phyloP scores from a whole-genome alignment of 768 basidiomycete species.

The Xerocomellus intermedius region DNA sequence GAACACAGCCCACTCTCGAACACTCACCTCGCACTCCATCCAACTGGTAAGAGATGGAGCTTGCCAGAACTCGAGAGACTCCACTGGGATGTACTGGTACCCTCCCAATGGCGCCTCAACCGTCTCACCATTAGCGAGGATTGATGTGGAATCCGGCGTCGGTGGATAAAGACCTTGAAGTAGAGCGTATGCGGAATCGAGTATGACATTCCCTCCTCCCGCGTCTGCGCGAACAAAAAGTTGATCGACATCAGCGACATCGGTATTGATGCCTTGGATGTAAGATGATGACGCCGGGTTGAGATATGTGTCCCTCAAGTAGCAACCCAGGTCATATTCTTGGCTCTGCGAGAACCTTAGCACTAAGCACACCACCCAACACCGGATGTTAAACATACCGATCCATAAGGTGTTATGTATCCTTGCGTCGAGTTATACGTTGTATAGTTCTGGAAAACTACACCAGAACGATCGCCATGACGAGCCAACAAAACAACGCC shows the following conservation, averaged over 20 bases:
- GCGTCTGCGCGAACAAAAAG: slow-evolving; percentile 76
- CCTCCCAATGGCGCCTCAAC: slow-evolving; percentile 75
- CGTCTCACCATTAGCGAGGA: slow-evolving; percentile 71
- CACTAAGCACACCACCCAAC: neutral
- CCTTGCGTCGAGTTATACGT: slow-evolving; percentile 65
- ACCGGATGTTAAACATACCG: slow-evolving; percentile 41
- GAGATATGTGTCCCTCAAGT: slow-evolving; percentile 65
- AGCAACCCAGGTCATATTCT: slow-evolving; percentile 58
- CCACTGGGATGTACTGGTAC: slow-evolving; percentile 76
- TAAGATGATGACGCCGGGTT: slow-evolving; percentile 58
- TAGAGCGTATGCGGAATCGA: slow-evolving; percentile 79
- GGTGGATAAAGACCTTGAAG: slow-evolving; percentile 86
- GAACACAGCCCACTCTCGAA: neutral
- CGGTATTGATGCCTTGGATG: slow-evolving; percentile 62
- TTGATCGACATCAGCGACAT: slow-evolving; percentile 66
- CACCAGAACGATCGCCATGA: slow-evolving; percentile 66
- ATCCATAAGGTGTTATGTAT: slow-evolving; percentile 71
- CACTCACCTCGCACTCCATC: slow-evolving; percentile 54
- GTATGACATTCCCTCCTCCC: slow-evolving; percentile 69
- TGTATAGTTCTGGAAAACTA: slow-evolving; percentile 67
- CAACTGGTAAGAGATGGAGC: slow-evolving; percentile 74
- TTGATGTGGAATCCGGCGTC: slow-evolving; percentile 58
- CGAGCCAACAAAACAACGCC: slow-evolving; percentile 75
- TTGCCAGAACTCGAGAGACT: slow-evolving; percentile 55
- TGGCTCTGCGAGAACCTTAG: slow-evolving; percentile 33